Percentiles rank a stretch among this genome's conserved stretches.
Evolutionary conservation across 208 protist genomes (phyloP).

Genomic region (Borovskyia barvae): DNA sequence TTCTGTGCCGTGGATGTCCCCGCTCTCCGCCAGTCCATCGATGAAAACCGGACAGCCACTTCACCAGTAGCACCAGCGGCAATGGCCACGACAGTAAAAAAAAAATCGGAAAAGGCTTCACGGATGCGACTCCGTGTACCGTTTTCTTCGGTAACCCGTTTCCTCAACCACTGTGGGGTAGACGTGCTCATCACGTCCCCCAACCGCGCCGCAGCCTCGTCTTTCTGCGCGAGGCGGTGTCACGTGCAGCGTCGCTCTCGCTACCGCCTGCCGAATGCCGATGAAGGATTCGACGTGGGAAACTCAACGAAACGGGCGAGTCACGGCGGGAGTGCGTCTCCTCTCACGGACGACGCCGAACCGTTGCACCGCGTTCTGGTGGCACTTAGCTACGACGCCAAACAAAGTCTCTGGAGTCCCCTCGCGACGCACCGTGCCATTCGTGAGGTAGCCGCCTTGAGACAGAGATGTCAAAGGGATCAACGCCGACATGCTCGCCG

Average conservation of each 20-base stretch:
- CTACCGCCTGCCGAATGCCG: too few species aligned
- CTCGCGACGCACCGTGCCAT: slow-evolving; percentile 34
- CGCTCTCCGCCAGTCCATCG: not conserved
- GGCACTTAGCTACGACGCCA: slow-evolving; percentile 49
- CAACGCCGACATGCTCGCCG: not conserved
- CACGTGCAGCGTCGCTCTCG: slow-evolving; percentile 13
- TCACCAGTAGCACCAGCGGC: not conserved
- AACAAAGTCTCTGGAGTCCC: slow-evolving; percentile 44
- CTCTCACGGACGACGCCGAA: slow-evolving; percentile 1
- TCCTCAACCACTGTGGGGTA: slow-evolving; percentile 43
- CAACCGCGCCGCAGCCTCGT: slow-evolving; percentile 34
- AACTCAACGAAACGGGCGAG: not conserved
- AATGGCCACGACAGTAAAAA: not conserved
- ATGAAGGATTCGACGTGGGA: too few species aligned
- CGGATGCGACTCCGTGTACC: slow-evolving; percentile 2
- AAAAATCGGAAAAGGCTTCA: not conserved
- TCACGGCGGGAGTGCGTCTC: not conserved
- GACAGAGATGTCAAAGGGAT: slow-evolving; percentile 5
- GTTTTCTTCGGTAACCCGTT: slow-evolving; percentile 32
- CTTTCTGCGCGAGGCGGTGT: slow-evolving; percentile 37
- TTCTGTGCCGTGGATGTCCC: slow-evolving; percentile 31
- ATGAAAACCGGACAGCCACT: not conserved
- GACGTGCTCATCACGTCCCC: slow-evolving; percentile 43
- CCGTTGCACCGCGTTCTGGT: slow-evolving; percentile 30
- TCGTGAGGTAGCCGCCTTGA: slow-evolving; percentile 19